These are phyloP conservation scores for Aspergillus persii DNA, from an alignment of 2,329 filamentous ascomycete species.

Conservation along the genomic window DNA sequence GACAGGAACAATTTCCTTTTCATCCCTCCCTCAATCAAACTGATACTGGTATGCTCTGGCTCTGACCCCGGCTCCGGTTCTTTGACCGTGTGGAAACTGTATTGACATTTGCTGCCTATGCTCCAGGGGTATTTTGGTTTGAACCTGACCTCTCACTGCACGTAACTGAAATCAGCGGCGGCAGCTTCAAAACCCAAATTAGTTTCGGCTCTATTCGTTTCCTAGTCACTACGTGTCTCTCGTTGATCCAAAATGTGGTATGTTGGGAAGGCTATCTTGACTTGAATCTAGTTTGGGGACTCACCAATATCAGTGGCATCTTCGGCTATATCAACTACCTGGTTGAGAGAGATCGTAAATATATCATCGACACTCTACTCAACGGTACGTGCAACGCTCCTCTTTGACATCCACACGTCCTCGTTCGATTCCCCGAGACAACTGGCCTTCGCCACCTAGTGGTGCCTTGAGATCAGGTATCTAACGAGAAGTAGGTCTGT, in stretches of 20 bases:
- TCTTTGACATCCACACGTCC: background rate
- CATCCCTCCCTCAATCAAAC: too few relatives aligned
- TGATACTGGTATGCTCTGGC: background rate
- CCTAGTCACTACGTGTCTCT: background rate
- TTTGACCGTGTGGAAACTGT: too few relatives aligned
- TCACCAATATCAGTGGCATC: constrained; percentile 34
- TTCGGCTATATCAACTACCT: constrained; percentile 99
- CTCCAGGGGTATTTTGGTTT: background rate
- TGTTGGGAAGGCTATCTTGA: constrained; percentile 10
- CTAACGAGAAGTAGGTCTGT: constrained; percentile 63
- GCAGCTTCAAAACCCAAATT: background rate
- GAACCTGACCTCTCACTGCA: background rate
- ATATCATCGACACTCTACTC: constrained; percentile 91
- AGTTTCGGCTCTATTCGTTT: background rate
- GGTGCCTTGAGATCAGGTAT: background rate
- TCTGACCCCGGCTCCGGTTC: too few relatives aligned
- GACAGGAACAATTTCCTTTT: too few relatives aligned
- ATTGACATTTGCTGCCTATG: background rate
- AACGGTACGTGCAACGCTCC: constrained; percentile 67
- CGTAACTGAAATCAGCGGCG: too few relatives aligned
- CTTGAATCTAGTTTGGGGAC: background rate
- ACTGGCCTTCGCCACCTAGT: background rate
- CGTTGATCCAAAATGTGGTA: constrained; percentile 35
- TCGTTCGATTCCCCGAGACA: background rate
- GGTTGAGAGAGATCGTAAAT: constrained; percentile 97